Percentiles rank a stretch among this genome's conserved stretches.
Conservation (phyloP, 805 yeast genomes). For the Saturnispora silvae region DNA sequence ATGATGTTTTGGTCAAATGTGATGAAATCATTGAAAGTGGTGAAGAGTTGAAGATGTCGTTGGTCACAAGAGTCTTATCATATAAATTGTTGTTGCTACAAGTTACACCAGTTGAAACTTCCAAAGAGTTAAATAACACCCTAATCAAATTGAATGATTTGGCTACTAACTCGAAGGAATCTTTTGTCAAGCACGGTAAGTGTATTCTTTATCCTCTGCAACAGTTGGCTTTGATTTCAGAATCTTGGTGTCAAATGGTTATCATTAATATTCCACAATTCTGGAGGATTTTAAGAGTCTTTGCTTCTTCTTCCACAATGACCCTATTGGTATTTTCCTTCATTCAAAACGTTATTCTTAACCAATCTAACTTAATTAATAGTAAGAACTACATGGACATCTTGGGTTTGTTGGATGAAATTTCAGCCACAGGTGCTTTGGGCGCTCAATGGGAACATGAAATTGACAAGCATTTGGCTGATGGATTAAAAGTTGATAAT, state of each 20-base stretch:
- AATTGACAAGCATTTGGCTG: constrained; percentile 32
- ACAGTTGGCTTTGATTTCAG: constrained; percentile 34
- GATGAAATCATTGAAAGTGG: constrained; percentile 16
- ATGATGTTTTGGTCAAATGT: constrained; percentile 15
- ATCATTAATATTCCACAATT: constrained; percentile 31
- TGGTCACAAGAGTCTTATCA: constrained; percentile 32
- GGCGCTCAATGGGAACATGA: constrained; percentile 72
- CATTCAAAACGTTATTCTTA: constrained; percentile 31
- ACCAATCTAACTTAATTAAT: constrained; percentile 28
- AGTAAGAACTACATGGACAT: constrained; percentile 50
- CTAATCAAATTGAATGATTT: constrained; percentile 18
- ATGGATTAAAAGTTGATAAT: constrained; percentile 34
- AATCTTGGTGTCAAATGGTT: constrained; percentile 31
- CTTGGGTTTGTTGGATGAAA: constrained; percentile 64
- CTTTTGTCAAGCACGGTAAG: constrained; percentile 34
- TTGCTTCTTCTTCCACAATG: constrained; percentile 34
- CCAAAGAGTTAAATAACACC: constrained; percentile 16
- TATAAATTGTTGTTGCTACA: constrained; percentile 42
- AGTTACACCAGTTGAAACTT: constrained; percentile 27
- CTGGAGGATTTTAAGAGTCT: constrained; percentile 38
- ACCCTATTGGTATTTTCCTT: constrained; percentile 37
- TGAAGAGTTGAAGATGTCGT: constrained; percentile 19
- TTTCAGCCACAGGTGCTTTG: constrained; percentile 71
- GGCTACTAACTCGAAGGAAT: constrained; percentile 28
- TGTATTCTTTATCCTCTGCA: constrained; percentile 39